phyloP scores from a whole-genome alignment of 441 rosid species.

The Cnidoscolus chayamansa region DNA sequence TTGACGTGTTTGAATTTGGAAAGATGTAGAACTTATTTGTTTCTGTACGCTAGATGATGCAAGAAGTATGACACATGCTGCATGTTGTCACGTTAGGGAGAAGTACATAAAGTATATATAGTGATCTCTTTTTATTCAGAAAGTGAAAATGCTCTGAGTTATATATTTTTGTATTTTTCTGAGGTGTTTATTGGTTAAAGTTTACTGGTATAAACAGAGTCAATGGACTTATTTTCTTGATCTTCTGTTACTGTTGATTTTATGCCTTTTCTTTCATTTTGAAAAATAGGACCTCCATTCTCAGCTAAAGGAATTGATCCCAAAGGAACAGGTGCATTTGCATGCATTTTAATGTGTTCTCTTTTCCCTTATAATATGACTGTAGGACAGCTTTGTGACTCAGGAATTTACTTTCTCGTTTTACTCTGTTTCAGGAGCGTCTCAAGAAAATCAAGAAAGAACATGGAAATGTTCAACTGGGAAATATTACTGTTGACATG shows the following conservation, averaged over 20 bases:
- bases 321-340: conserved; percentile 70
- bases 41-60: background rate
- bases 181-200: background rate
- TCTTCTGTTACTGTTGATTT: background rate
- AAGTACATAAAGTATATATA: background rate
- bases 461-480: conserved; percentile 82
- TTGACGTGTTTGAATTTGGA: background rate
- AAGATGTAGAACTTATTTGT: background rate
- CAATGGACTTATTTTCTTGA: background rate
- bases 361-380: background rate
- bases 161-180: background rate
- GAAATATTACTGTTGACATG: conserved; percentile 91
- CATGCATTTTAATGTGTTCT: background rate
- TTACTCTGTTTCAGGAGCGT: conserved; percentile 58
- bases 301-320: conserved; percentile 86
- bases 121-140: background rate
- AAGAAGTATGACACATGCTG: background rate
- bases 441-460: conserved; percentile 75
- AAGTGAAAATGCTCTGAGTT: background rate
- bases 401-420: conserved; percentile 1
- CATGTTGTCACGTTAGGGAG: background rate
- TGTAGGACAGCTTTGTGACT: background rate
- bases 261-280: background rate
- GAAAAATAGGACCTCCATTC: conserved; percentile 73
- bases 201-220: background rate